Evolutionary conservation across 106 monocot species (phyloP).

Genomic region (Amphibolis antarctica): DNA sequence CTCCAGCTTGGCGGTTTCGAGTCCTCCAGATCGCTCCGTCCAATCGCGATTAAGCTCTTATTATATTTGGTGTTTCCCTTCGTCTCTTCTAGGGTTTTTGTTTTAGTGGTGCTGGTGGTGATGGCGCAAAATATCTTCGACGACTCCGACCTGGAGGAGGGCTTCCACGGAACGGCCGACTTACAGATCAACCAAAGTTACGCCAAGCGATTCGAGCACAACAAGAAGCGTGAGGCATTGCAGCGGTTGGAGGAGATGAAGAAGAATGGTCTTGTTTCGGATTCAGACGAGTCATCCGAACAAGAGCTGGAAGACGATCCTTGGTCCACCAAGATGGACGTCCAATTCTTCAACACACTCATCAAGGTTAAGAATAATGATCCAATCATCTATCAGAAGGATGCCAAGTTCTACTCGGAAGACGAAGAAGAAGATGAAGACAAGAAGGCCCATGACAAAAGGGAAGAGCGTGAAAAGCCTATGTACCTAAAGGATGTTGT

Average conservation of each 20-base stretch:
- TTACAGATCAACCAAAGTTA: conserved; percentile 64
- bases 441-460: too few species aligned
- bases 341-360: conserved; percentile 52
- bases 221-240: conserved; percentile 79
- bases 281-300: conserved; percentile 21
- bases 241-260: conserved; percentile 57
- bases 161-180: conserved; percentile 33
- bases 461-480: conserved; percentile 50
- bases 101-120: neutral
- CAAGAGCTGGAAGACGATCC: conserved; percentile 16
- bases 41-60: too few species aligned
- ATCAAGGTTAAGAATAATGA: conserved; percentile 50
- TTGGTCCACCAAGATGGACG: conserved; percentile 23
- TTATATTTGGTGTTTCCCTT: too few species aligned
- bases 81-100: neutral
- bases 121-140: conserved; percentile 25
- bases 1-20: too few species aligned
- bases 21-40: too few species aligned
- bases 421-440: neutral
- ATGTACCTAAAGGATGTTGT: conserved; percentile 80
- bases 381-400: conserved; percentile 34
- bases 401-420: conserved; percentile 37
- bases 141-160: conserved; percentile 18
- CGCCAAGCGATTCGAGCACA: conserved; percentile 82
- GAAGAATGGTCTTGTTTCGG: conserved; percentile 31